phyloP scores from a whole-genome alignment of 208 protist species.

The Trypanosoma congolense region DNA sequence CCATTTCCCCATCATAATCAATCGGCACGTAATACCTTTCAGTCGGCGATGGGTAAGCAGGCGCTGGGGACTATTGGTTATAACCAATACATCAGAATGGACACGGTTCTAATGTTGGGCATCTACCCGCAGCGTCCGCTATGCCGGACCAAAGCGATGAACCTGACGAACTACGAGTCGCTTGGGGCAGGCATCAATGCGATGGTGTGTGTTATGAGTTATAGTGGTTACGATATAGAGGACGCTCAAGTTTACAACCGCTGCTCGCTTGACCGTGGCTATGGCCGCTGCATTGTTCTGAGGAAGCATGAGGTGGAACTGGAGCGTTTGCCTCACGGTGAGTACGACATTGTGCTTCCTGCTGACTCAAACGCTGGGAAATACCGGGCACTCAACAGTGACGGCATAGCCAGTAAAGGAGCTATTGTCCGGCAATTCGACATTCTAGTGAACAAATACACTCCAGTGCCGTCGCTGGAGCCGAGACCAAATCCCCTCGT shows the following conservation, averaged over 20 bases:
- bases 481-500: conserved; percentile 60
- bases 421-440: conserved; percentile 86
- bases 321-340: conserved; percentile 51
- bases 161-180: conserved; percentile 93
- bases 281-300: conserved; percentile 92
- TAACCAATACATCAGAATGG: conserved; percentile 95
- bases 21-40: conserved; percentile 99
- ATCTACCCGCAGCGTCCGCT: conserved; percentile 98
- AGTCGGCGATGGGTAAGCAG: conserved; percentile 99
- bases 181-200: conserved; percentile 99
- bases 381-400: conserved; percentile 86
- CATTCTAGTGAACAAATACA: conserved; percentile 95
- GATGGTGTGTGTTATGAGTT: conserved; percentile 99
- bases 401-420: conserved; percentile 92
- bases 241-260: conserved; percentile 99
- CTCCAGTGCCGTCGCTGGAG: conserved; percentile 37
- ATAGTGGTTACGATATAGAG: conserved; percentile 99
- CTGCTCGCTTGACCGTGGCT: conserved; percentile 94
- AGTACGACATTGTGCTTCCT: conserved; percentile 72
- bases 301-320: conserved; percentile 87
- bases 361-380: conserved; percentile 54
- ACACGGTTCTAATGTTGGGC: conserved; percentile 98
- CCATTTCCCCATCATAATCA: conserved; percentile 99
- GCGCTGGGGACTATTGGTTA: conserved; percentile 95
- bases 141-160: conserved; percentile 95